A percentile compares a stretch with the other conserved stretches of the same genome.
Evolutionary conservation across 2,329 filamentous ascomycete species (phyloP).

Genomic region (Talaromyces marneffei): DNA sequence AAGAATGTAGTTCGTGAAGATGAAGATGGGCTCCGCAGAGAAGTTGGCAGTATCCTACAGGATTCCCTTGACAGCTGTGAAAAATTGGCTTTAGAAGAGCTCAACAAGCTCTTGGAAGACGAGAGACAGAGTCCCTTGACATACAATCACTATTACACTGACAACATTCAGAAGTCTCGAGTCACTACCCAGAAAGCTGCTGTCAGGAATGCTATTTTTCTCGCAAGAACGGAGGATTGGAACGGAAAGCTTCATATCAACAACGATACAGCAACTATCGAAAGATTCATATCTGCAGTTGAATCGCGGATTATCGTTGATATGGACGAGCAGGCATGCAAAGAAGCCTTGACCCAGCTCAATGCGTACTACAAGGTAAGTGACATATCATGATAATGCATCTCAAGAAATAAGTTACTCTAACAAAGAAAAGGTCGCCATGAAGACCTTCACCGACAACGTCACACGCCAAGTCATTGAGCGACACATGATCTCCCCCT

Average conservation of each 20-base stretch:
- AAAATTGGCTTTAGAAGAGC: neutral
- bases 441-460: neutral
- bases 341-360: neutral
- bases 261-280: neutral
- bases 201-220: neutral
- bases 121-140: neutral
- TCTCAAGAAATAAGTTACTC: neutral
- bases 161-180: neutral
- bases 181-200: neutral
- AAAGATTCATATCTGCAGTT: neutral
- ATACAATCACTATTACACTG: neutral
- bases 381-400: neutral
- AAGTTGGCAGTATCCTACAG: neutral
- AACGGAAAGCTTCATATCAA: neutral
- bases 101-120: neutral
- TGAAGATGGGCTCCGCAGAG: neutral
- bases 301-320: neutral
- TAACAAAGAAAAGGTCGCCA: neutral
- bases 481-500: neutral
- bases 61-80: neutral
- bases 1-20: neutral
- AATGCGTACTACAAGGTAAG: conserved; percentile 1
- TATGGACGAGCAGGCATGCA: neutral
- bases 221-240: neutral
- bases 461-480: neutral